Conservation (phyloP, 148 eudicot species). For the Pouteria glomerata region DNA sequence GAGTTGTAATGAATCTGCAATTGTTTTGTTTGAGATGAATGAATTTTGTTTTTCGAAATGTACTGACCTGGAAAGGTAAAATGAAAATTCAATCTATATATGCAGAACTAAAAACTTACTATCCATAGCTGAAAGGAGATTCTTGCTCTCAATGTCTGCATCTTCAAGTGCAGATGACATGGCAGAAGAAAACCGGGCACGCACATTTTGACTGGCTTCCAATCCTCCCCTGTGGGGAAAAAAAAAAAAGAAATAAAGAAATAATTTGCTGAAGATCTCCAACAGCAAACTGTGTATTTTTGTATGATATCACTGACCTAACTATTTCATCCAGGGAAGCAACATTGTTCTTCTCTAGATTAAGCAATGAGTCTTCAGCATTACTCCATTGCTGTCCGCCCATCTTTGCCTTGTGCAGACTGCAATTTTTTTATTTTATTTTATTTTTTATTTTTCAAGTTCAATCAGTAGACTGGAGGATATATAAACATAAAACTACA, state of each 20-base stretch:
- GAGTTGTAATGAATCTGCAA: constrained; percentile 83
- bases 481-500: background rate
- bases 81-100: background rate
- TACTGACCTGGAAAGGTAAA: background rate
- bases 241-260: background rate
- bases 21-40: background rate
- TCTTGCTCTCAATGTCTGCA: constrained; percentile 64
- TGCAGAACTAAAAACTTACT: constrained; percentile 38
- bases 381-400: constrained; percentile 83
- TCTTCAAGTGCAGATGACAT: constrained; percentile 72
- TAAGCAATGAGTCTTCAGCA: constrained; percentile 79
- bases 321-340: constrained; percentile 79
- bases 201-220: constrained; percentile 72
- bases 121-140: constrained; percentile 69
- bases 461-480: background rate
- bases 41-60: background rate
- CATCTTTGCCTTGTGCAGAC: constrained; percentile 70
- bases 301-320: constrained; percentile 36
- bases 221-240: constrained; percentile 52
- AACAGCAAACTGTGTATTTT: background rate
- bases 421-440: no score
- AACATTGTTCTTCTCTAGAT: constrained; percentile 73
- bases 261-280: background rate
- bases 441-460: background rate
- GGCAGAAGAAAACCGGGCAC: constrained; percentile 67